Evolutionary conservation across 1,284 basidiomycete genomes (phyloP).

Genomic region (Clitocybe nebularis): DNA sequence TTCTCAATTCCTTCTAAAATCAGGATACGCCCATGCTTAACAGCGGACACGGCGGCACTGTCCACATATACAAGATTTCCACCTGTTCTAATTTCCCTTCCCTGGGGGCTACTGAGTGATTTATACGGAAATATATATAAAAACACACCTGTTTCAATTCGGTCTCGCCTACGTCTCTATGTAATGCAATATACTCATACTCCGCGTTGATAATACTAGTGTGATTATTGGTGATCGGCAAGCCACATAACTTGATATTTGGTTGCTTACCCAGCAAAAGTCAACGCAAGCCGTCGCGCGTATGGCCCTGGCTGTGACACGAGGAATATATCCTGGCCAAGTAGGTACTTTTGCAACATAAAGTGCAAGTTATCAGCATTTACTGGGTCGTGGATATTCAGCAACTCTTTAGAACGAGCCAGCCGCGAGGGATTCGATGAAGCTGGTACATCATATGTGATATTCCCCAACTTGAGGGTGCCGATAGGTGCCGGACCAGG

Average conservation of each 20-base stretch:
- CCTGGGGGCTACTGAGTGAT: no score
- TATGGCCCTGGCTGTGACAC: constrained; percentile 64
- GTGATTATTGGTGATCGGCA: neutral
- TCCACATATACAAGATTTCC: constrained; percentile 62
- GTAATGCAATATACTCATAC: constrained; percentile 62
- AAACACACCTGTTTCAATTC: constrained; percentile 54
- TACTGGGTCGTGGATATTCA: constrained; percentile 47
- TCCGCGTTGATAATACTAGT: constrained; percentile 57
- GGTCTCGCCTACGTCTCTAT: constrained; percentile 66
- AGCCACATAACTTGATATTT: no score
- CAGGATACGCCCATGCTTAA: constrained; percentile 61
- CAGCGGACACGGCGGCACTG: constrained; percentile 60
- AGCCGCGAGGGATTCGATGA: constrained; percentile 45
- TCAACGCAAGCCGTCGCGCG: constrained; percentile 54
- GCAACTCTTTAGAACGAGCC: constrained; percentile 37
- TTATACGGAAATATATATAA: no score
- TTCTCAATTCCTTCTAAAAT: constrained; percentile 69
- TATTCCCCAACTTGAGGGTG: constrained; percentile 52
- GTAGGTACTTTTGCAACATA: constrained; percentile 62
- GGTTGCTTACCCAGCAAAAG: constrained; percentile 61
- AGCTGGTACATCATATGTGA: constrained; percentile 50
- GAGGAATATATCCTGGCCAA: constrained; percentile 64
- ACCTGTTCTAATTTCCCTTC: constrained; percentile 55
- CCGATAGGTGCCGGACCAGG: constrained; percentile 41
- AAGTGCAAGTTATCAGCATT: constrained; percentile 59